phyloP scores from a whole-genome alignment of 164 flowering plant genomes.

The Taxillus chinensis region DNA sequence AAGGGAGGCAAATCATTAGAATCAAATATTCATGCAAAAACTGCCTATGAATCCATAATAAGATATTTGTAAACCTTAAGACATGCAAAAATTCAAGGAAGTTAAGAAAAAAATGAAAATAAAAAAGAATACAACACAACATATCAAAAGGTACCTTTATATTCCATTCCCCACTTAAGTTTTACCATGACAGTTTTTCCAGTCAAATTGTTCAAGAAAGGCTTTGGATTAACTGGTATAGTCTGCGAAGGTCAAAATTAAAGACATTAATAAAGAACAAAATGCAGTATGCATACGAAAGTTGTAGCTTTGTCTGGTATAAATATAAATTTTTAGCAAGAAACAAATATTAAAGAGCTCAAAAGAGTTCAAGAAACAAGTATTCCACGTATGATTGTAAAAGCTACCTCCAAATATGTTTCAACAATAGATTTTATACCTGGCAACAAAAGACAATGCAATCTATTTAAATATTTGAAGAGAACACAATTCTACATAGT shows the following conservation, averaged over 20 bases:
- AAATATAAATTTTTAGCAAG: too few relatives aligned
- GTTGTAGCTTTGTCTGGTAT: too few relatives aligned
- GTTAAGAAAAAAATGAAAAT: neutral
- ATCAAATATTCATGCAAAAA: neutral
- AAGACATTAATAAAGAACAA: too few relatives aligned
- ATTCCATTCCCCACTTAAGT: conserved; percentile 98
- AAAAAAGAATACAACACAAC: neutral
- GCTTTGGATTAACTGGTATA: conserved; percentile 89
- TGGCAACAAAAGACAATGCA: too few relatives aligned
- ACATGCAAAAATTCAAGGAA: neutral
- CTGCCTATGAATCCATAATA: neutral
- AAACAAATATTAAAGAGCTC: too few relatives aligned
- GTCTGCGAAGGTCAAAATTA: conserved; percentile 36
- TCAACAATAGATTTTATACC: too few relatives aligned
- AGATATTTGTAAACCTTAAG: neutral
- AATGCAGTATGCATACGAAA: too few relatives aligned
- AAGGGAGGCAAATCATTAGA: neutral
- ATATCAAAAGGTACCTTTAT: conserved; percentile 47
- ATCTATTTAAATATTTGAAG: too few relatives aligned
- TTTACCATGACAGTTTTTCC: conserved; percentile 91
- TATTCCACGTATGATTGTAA: too few relatives aligned
- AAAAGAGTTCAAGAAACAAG: too few relatives aligned
- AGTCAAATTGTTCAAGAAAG: conserved; percentile 90
- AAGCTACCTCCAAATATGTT: too few relatives aligned
- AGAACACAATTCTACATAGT: too few relatives aligned